Conservation (phyloP, 345 rosid species). For the Lenwebbia sp. region DNA sequence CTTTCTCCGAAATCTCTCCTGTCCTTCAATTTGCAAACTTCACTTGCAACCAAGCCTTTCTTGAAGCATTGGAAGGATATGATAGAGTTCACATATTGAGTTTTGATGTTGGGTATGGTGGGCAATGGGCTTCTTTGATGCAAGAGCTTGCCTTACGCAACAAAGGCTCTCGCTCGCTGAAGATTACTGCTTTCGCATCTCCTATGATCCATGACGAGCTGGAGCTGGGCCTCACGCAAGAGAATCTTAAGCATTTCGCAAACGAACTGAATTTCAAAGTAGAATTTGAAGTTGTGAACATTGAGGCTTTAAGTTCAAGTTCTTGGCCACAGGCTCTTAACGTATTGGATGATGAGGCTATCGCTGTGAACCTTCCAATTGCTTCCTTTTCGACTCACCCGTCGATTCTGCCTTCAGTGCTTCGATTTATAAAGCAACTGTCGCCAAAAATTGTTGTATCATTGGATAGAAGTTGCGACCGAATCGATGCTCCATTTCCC, state of each 20-base stretch:
- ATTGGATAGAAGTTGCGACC: conserved; percentile 72
- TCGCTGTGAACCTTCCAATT: conserved; percentile 69
- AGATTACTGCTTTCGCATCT: conserved; percentile 64
- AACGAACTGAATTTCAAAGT: conserved; percentile 55
- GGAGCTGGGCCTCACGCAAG: conserved; percentile 61
- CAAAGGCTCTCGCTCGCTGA: conserved; percentile 46
- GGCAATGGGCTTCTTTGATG: conserved; percentile 92
- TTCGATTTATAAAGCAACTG: conserved; percentile 65
- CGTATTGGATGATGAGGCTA: conserved; percentile 32
- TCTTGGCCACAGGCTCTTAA: conserved; percentile 26
- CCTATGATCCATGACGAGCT: conserved; percentile 39
- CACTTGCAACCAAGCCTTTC: conserved; percentile 77
- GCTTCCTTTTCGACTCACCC: conserved; percentile 46
- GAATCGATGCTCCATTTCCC: conserved; percentile 66
- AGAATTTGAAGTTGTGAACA: conserved; percentile 50
- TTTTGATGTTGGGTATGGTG: conserved; percentile 83
- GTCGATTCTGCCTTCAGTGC: conserved; percentile 37
- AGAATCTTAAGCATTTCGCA: conserved; percentile 63
- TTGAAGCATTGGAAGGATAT: conserved; percentile 52
- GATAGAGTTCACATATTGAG: conserved; percentile 68
- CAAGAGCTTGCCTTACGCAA: conserved; percentile 68
- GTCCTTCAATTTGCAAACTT: conserved; percentile 76
- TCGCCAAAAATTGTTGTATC: conserved; percentile 75
- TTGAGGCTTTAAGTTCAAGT: conserved; percentile 44
- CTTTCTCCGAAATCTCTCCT: conserved; percentile 86